These are phyloP conservation scores for Flaveria sonorensis DNA, from an alignment of 129 eudicot genomes.

Conservation along the genomic window DNA sequence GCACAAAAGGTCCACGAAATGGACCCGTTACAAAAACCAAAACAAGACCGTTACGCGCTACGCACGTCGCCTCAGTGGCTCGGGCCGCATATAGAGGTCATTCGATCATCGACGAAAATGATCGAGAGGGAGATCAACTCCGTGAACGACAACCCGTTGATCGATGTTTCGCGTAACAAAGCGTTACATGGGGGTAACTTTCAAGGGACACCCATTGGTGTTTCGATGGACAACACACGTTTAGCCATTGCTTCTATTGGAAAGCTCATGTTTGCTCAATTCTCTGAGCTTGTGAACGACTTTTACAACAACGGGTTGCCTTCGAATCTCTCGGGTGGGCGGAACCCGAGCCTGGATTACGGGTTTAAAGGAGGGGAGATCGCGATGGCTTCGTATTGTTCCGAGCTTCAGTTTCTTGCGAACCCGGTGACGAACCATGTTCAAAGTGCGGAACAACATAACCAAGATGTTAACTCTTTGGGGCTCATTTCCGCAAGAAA, in stretches of 20 bases:
- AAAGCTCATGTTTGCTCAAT: slow-evolving; percentile 78
- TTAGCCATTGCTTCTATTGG: slow-evolving; percentile 76
- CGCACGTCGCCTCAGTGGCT: slow-evolving; percentile 89
- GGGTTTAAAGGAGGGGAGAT: slow-evolving; percentile 83
- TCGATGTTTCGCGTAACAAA: slow-evolving; percentile 79
- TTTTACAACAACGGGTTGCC: slow-evolving; percentile 88
- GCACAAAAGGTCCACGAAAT: slow-evolving; percentile 64
- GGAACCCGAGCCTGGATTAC: slow-evolving; percentile 81
- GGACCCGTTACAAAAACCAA: slow-evolving; percentile 79
- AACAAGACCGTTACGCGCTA: slow-evolving; percentile 76
- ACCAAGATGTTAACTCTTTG: slow-evolving; percentile 85
- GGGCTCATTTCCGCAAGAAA: slow-evolving; percentile 75
- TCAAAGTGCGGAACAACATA: slow-evolving; percentile 91
- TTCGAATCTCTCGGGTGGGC: slow-evolving; percentile 70
- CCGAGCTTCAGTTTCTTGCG: slow-evolving; percentile 79
- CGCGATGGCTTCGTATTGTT: slow-evolving; percentile 87
- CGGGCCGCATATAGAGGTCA: slow-evolving; percentile 81
- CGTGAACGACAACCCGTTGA: slow-evolving; percentile 85
- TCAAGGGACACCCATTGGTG: slow-evolving; percentile 88
- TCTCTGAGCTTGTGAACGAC: slow-evolving; percentile 79
- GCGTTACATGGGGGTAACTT: slow-evolving; percentile 87
- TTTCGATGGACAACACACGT: slow-evolving; percentile 82
- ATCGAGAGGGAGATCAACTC: slow-evolving; percentile 88
- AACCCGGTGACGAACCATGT: slow-evolving; percentile 88
- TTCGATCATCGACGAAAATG: slow-evolving; percentile 69